These are phyloP conservation scores for Leccinellum rugosiceps DNA, from an alignment of 768 basidiomycete genomes.

Conservation along the genomic window DNA sequence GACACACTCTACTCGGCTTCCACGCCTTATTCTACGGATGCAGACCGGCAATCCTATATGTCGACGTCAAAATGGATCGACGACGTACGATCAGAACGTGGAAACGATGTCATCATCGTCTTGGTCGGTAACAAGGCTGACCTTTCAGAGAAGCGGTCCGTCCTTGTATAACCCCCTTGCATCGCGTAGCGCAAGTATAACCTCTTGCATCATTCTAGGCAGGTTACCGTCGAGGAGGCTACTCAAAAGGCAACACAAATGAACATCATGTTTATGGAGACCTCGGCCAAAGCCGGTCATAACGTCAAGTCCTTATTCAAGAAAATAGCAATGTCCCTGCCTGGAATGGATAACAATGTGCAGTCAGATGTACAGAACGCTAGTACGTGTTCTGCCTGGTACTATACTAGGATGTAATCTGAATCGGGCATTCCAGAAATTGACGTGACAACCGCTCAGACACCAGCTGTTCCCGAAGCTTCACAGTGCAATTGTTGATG, in stretches of 20 bases:
- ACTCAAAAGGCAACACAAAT: slow-evolving; percentile 87
- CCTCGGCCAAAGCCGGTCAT: slow-evolving; percentile 97
- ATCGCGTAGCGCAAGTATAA: slow-evolving; percentile 3
- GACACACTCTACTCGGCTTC: neutral
- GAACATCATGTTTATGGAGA: slow-evolving; percentile 98
- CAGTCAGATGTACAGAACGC: slow-evolving; percentile 54
- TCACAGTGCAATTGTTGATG: slow-evolving; percentile 79
- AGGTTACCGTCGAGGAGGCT: slow-evolving; percentile 98
- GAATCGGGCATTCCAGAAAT: slow-evolving; percentile 57
- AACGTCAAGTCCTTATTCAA: slow-evolving; percentile 99
- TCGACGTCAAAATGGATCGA: slow-evolving; percentile 99
- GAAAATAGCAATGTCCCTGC: slow-evolving; percentile 97
- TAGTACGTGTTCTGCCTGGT: slow-evolving; percentile 32
- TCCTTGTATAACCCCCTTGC: slow-evolving; percentile 7
- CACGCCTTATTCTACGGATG: slow-evolving; percentile 3
- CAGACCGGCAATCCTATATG: slow-evolving; percentile 96
- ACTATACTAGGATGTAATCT: neutral
- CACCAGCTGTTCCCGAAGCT: slow-evolving; percentile 77
- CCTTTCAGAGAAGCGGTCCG: slow-evolving; percentile 94
- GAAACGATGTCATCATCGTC: slow-evolving; percentile 97
- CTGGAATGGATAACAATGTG: slow-evolving; percentile 88
- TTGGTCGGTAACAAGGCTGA: slow-evolving; percentile 99
- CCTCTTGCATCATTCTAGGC: slow-evolving; percentile 47
- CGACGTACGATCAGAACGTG: slow-evolving; percentile 95
- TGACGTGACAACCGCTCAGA: slow-evolving; percentile 76